Evolutionary conservation across 441 rosid species (phyloP).

Genomic region (Erodium chrysanthum): DNA sequence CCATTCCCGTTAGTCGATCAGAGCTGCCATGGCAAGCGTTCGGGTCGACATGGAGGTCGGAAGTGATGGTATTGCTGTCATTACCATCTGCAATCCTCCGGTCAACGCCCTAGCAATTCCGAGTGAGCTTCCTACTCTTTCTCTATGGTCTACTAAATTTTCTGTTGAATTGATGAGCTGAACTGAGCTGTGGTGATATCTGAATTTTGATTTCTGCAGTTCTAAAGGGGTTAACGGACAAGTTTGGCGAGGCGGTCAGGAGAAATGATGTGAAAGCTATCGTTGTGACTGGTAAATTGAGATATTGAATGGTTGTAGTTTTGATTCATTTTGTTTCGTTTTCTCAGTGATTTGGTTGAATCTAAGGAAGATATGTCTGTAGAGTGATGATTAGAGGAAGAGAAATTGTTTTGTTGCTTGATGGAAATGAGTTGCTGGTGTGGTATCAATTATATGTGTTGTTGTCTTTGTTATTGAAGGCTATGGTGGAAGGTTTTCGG

Average conservation of each 20-base stretch:
- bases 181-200: neutral
- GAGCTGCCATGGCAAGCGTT: slow-evolving; percentile 38
- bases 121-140: slow-evolving; percentile 29
- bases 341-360: neutral
- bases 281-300: slow-evolving; percentile 58
- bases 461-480: slow-evolving; percentile 38
- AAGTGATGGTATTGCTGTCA: slow-evolving; percentile 76
- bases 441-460: neutral
- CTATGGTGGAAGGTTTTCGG: slow-evolving; percentile 72
- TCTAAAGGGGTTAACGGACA: slow-evolving; percentile 56
- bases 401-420: neutral
- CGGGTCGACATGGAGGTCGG: slow-evolving; percentile 63
- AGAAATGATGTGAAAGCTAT: slow-evolving; percentile 71
- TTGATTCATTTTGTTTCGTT: neutral
- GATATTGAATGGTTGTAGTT: neutral
- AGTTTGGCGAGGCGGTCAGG: slow-evolving; percentile 50
- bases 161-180: slow-evolving; percentile 4
- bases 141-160: neutral
- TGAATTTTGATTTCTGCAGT: slow-evolving; percentile 29
- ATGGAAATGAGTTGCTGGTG: neutral
- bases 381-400: neutral
- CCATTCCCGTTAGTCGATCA: neutral
- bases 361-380: neutral
- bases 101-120: slow-evolving; percentile 73
- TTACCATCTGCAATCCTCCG: slow-evolving; percentile 80